phyloP scores from a whole-genome alignment of 2,329 filamentous ascomycete genomes.

The Xylariaceae sp. region DNA sequence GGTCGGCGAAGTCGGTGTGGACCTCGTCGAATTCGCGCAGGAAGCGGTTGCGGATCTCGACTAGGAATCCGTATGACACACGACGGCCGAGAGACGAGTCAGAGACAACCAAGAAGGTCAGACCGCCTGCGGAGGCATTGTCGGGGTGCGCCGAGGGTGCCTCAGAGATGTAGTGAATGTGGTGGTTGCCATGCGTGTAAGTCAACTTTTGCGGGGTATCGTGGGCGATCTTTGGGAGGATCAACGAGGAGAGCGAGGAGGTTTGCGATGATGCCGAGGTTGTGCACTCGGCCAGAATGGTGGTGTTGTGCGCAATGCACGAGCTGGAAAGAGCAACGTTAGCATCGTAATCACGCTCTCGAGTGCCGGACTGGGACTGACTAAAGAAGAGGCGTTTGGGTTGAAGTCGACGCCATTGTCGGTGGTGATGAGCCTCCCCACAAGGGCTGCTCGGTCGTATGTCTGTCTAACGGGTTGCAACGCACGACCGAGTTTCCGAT shows the following conservation, averaged over 20 bases:
- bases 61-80: constrained; percentile 86
- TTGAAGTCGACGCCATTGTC: constrained; percentile 67
- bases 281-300: constrained; percentile 90
- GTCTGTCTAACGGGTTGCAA: neutral
- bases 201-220: constrained; percentile 77
- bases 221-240: constrained; percentile 93
- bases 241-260: constrained; percentile 81
- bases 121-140: constrained; percentile 63
- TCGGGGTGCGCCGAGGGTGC: constrained; percentile 61
- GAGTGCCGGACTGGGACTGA: constrained; percentile 38
- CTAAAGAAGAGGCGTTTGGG: constrained; percentile 68
- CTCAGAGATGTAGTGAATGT: constrained; percentile 93
- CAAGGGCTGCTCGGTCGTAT: neutral
- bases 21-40: constrained; percentile 61
- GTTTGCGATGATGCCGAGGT: constrained; percentile 76
- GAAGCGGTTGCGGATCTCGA: constrained; percentile 87
- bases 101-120: constrained; percentile 89
- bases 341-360: neutral
- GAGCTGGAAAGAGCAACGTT: constrained; percentile 50
- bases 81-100: constrained; percentile 76
- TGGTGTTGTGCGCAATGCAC: constrained; percentile 90
- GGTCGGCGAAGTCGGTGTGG: constrained; percentile 64
- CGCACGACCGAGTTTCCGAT: neutral
- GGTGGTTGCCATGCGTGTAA: constrained; percentile 84
- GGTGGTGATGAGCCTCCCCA: neutral